These are phyloP conservation scores for Phytopythium vexans DNA, from an alignment of 352 stramenopile species.

Conservation along the genomic window DNA sequence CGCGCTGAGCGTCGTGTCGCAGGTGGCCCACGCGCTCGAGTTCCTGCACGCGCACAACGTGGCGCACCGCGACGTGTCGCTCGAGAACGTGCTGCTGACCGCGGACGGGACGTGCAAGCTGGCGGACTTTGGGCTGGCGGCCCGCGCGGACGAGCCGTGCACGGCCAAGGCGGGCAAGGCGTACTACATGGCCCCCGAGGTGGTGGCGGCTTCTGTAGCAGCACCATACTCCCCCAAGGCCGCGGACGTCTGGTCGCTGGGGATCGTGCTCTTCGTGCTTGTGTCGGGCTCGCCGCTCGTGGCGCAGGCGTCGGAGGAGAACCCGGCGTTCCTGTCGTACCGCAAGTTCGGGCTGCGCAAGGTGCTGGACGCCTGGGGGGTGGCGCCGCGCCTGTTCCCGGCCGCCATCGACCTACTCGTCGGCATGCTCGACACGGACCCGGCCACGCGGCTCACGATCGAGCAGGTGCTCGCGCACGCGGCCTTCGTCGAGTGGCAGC, in stretches of 20 bases:
- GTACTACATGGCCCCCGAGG: constrained; percentile 40
- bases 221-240: constrained; percentile 28
- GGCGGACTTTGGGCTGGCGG: constrained; percentile 40
- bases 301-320: constrained; percentile 18
- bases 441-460: constrained; percentile 17
- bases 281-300: constrained; percentile 39
- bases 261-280: constrained; percentile 50
- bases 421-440: constrained; percentile 26
- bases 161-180: constrained; percentile 6
- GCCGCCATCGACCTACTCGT: constrained; percentile 15
- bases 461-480: constrained; percentile 16
- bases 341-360: constrained; percentile 12
- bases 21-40: constrained; percentile 14
- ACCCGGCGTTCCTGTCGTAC: constrained; percentile 13
- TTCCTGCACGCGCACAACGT: background rate
- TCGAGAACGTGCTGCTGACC: constrained; percentile 16
- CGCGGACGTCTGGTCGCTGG: constrained; percentile 53
- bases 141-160: constrained; percentile 4
- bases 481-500: constrained; percentile 9
- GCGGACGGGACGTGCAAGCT: constrained; percentile 33
- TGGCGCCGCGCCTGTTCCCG: constrained; percentile 12
- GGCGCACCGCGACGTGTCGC: background rate
- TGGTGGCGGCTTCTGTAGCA: constrained; percentile 15
- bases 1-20: constrained; percentile 20
- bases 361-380: constrained; percentile 28